Conservation (phyloP, 2,329 filamentous ascomycete genomes). For the Amesomyces nigricolor region DNA sequence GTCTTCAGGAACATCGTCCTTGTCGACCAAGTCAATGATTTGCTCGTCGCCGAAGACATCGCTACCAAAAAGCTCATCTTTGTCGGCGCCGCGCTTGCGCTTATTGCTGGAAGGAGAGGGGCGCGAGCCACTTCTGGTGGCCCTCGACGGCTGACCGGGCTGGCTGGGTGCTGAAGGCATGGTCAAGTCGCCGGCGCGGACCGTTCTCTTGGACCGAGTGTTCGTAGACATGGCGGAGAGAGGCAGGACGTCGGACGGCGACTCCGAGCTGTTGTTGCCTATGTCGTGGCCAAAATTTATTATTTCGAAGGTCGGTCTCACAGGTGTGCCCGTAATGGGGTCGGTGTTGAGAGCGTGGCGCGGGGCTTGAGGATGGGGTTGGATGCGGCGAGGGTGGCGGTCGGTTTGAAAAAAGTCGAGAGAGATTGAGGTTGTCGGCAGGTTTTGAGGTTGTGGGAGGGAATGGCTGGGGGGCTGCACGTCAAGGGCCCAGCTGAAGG, state of each 20-base stretch:
- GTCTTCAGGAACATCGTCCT: slow-evolving; percentile 38
- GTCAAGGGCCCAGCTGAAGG: background rate
- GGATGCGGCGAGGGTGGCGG: slow-evolving; percentile 12
- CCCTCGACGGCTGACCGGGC: background rate
- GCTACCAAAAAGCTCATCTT: slow-evolving; percentile 26
- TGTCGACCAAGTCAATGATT: slow-evolving; percentile 39
- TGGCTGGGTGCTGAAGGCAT: slow-evolving; percentile 2
- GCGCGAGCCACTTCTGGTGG: background rate
- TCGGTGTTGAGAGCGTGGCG: background rate
- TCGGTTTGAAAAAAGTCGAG: slow-evolving; percentile 16
- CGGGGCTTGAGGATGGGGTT: slow-evolving; percentile 10
- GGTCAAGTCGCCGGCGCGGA: slow-evolving; percentile 5
- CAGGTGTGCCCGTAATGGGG: background rate
- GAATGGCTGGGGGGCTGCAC: background rate
- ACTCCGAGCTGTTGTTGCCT: background rate
- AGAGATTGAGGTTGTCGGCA: background rate
- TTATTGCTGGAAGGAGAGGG: slow-evolving; percentile 5
- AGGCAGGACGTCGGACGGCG: background rate
- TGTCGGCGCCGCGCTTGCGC: slow-evolving; percentile 20
- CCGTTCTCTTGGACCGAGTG: background rate
- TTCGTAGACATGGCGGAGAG: slow-evolving; percentile 7
- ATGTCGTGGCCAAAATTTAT: background rate
- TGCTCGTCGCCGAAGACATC: slow-evolving; percentile 20
- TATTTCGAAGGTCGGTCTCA: background rate
- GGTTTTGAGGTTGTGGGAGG: background rate